Conservation (phyloP, 2,329 filamentous ascomycete genomes). For the Colletotrichum higginsianum region DNA sequence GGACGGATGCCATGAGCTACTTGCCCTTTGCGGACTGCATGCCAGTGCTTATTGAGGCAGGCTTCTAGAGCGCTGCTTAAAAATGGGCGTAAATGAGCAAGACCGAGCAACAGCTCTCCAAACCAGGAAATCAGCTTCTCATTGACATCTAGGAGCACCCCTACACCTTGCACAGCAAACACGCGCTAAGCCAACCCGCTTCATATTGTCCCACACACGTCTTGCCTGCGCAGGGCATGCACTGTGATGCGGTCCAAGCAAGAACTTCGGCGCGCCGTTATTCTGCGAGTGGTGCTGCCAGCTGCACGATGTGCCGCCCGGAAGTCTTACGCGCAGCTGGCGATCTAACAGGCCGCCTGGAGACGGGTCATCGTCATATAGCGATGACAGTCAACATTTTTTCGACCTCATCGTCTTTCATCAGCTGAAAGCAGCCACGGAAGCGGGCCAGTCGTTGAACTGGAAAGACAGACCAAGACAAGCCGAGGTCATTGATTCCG, state of each 20-base stretch:
- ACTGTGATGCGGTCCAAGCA: conserved; percentile 13
- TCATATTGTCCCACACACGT: conserved; percentile 24
- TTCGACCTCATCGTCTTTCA: conserved; percentile 9
- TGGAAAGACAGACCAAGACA: conserved; percentile 25
- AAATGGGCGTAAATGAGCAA: conserved; percentile 36
- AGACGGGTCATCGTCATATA: background rate
- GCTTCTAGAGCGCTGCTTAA: conserved; percentile 37
- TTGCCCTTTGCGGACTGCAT: conserved; percentile 34
- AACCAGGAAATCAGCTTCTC: conserved; percentile 42
- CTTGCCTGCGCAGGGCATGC: conserved; percentile 20
- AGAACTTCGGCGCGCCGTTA: conserved; percentile 19
- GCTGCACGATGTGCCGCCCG: conserved; percentile 31
- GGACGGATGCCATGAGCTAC: conserved; percentile 15
- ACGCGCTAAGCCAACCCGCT: conserved; percentile 24
- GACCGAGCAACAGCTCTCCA: conserved; percentile 34
- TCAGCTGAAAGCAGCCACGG: conserved; percentile 33
- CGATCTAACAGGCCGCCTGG: conserved; percentile 15
- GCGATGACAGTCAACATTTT: conserved; percentile 2
- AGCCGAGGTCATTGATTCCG: conserved; percentile 35
- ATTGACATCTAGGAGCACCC: conserved; percentile 34
- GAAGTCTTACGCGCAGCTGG: conserved; percentile 35
- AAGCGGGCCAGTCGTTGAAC: conserved; percentile 18
- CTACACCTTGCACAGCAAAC: conserved; percentile 29
- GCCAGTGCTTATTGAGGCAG: conserved; percentile 42
- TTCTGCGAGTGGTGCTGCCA: conserved; percentile 27